Percentiles rank a stretch among this genome's conserved stretches.
phyloP scores from a whole-genome alignment of 1,139 yeast species.

The Candida sojae region DNA sequence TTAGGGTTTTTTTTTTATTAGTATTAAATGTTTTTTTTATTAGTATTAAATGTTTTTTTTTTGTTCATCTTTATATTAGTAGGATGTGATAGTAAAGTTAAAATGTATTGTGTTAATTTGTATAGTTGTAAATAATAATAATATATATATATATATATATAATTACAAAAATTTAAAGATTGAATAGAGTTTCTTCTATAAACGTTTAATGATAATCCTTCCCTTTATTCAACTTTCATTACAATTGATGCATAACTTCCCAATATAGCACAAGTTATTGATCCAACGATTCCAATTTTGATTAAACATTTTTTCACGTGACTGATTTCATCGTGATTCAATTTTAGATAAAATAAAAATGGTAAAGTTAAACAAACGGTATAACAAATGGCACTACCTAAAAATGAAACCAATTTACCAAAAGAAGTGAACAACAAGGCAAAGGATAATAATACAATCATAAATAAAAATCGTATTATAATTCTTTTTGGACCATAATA shows the following conservation, averaged over 20 bases:
- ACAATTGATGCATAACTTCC: slow-evolving; percentile 41
- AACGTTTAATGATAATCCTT: too few relatives aligned
- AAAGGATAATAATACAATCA: slow-evolving; percentile 37
- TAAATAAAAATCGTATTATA: slow-evolving; percentile 24
- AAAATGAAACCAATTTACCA: slow-evolving; percentile 78
- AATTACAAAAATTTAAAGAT: too few relatives aligned
- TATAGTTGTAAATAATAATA: neutral
- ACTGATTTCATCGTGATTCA: slow-evolving; percentile 52
- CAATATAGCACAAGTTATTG: slow-evolving; percentile 47
- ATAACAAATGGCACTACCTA: slow-evolving; percentile 83
- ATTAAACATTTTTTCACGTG: slow-evolving; percentile 38
- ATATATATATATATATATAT: neutral
- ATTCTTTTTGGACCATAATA: slow-evolving; percentile 28
- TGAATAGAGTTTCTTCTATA: too few relatives aligned
- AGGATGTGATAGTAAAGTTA: neutral
- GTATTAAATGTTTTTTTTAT: neutral
- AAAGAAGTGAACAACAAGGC: slow-evolving; percentile 72
- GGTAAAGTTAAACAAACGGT: slow-evolving; percentile 81
- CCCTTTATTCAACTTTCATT: slow-evolving; percentile 7
- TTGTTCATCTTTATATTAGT: neutral
- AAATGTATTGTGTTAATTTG: neutral
- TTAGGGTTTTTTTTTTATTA: neutral
- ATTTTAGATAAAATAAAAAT: slow-evolving; percentile 62
- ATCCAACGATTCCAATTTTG: slow-evolving; percentile 45
- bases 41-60: neutral